phyloP scores from a whole-genome alignment of 2,329 filamentous ascomycete species.

The Aschersonia sp. region DNA sequence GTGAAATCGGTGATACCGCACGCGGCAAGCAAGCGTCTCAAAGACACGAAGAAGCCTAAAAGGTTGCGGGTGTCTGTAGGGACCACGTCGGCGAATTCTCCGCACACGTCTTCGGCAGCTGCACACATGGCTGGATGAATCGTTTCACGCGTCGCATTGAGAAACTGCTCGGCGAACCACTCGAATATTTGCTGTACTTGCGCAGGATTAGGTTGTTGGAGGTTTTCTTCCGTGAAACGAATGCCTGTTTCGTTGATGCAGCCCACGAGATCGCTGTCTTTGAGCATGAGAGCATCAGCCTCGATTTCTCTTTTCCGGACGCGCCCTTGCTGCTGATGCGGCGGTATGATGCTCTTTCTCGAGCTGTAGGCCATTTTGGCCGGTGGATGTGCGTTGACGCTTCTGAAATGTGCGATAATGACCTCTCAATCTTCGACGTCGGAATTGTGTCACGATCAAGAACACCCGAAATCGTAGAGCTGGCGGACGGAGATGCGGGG shows the following conservation, averaged over 20 bases:
- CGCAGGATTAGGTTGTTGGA: constrained; percentile 85
- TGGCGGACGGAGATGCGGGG: too few relatives aligned
- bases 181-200: constrained; percentile 97
- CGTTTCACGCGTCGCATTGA: constrained; percentile 85
- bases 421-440: too few relatives aligned
- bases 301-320: constrained; percentile 45
- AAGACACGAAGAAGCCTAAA: constrained; percentile 85
- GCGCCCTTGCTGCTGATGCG: constrained; percentile 32
- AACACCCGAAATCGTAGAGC: too few relatives aligned
- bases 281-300: constrained; percentile 44
- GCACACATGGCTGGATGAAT: constrained; percentile 92
- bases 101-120: constrained; percentile 74
- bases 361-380: constrained; percentile 41
- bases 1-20: constrained; percentile 91
- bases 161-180: constrained; percentile 87
- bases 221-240: constrained; percentile 68
- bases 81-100: constrained; percentile 71
- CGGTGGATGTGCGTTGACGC: neutral
- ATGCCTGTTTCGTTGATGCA: constrained; percentile 97
- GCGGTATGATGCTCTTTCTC: constrained; percentile 45
- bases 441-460: too few relatives aligned
- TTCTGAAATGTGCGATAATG: neutral
- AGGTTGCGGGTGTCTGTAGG: constrained; percentile 81
- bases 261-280: constrained; percentile 73
- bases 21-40: constrained; percentile 66